Base-by-base conservation (phyloP, 163 green algal genomes). In the Chloroidium sp. region DNA sequence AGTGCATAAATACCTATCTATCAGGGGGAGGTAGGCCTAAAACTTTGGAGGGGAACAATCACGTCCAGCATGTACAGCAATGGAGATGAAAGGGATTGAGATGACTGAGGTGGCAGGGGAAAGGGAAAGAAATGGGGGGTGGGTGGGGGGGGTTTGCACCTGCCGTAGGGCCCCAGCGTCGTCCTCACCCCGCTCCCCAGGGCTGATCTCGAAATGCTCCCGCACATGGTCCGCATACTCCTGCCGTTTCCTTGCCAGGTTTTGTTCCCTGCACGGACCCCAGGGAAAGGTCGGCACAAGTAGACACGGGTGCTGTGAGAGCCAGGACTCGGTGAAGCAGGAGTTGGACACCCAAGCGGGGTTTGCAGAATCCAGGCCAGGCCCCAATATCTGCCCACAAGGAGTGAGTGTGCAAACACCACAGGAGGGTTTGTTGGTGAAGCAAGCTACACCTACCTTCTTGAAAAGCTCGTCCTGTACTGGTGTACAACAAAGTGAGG, bases 181-280 rank as follows among this genome's bases (percentile, higher is more conserved):
- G 13, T 96, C 92, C 62, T 94, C 92, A 8, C 86, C 91, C 2
- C 91, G 85, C 78, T 92, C 85, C 3, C 74, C 36, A 12, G 74
- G 75, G 78, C 89, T 81, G 10, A 91, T 89, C 81, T 96, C 93
- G 79, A 95, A 97, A 61, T 94, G 95, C 80, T 93, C 86, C 2
- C 92, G 92, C 1, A 97, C 87, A 86, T 95, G 88, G 72, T 94
- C 90, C 1, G 82, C 78, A 80, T 97, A 97, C 86, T 97, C 93
- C 0, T 82, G 81, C 57, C 94, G 89, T 85, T 95, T 95, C 74
- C 93, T 87, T 0, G 78, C 80, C 81, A 98, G 77, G 59, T 92
- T 92, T 57, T 84, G 77, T 68, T 83, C 82, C 81, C 86, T 87
- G 77, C 82, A 77, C 59, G 0, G 81, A 74, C 64, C 36, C 36